phyloP scores from a whole-genome alignment of 345 rosid genomes.

The Draba incana region DNA sequence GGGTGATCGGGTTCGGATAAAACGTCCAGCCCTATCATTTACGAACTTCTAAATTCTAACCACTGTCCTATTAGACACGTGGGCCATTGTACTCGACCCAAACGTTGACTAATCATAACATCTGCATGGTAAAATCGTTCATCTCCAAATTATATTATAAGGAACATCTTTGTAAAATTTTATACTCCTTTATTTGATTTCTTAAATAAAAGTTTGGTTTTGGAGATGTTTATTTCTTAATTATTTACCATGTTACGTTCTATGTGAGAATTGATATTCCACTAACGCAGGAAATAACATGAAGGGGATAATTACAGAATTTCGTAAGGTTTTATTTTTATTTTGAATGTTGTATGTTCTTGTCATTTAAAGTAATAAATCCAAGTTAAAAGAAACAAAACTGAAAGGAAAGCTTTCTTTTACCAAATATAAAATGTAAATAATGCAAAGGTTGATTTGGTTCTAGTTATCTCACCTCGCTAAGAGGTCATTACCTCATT shows the following conservation, averaged over 20 bases:
- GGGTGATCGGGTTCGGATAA: too few relatives aligned
- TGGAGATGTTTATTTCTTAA: conserved; percentile 5
- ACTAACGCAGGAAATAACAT: not conserved
- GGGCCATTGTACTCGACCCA: conserved; percentile 25
- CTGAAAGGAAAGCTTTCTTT: not conserved
- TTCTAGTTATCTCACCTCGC: too few relatives aligned
- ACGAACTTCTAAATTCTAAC: conserved; percentile 1
- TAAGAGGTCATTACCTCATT: too few relatives aligned
- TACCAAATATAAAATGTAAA: not conserved
- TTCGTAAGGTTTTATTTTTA: not conserved
- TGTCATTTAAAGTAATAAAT: conserved; percentile 14
- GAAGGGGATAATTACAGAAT: not conserved
- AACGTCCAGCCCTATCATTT: too few relatives aligned
- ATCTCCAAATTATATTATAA: not conserved
- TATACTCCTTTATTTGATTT: not conserved
- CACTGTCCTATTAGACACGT: conserved; percentile 32
- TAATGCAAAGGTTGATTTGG: not conserved
- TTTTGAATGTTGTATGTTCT: not conserved
- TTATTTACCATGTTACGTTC: not conserved
- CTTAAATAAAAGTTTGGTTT: not conserved
- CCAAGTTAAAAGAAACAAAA: not conserved
- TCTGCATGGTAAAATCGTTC: conserved; percentile 15
- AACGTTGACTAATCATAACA: conserved; percentile 34
- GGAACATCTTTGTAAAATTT: not conserved
- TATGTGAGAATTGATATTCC: not conserved